Evolutionary conservation across 345 rosid species (phyloP), one percentile per base, ranked within the genome.

Genomic region (Noccaea bulbosa): DNA sequence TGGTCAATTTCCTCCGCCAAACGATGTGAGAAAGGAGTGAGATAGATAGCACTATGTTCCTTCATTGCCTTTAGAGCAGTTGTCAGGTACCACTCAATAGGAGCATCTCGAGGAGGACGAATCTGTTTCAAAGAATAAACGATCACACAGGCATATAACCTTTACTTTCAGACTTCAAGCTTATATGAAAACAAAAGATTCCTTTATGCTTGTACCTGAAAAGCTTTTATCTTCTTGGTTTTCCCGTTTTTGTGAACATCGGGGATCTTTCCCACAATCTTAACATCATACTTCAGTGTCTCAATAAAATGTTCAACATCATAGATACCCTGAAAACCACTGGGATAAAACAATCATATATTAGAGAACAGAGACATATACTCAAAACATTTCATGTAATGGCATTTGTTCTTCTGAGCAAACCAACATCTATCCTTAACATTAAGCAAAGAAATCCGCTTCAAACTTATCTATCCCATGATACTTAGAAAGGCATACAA

Each of bases 21-120:
- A 56, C 99, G 98, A 81, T 95, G 99, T 62, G 99, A 87, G 81
- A 95, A 95, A 50, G 99, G 99, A 48, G 96, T 95, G 47, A 95
- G 81, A 81, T 95, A 95, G 64, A 95, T 90, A 63, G 98, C 99
- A 76, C 88, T 92, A 53, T 92, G 91, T 77, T 95, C 85, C 81
- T 83, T 90, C 98, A 95, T 92, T 77, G 89, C 86, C 80, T 89
- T 76, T 8, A 92, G 74, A 71, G 98, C 99, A 79, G 72, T 79
- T 63, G 91, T 84, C 44, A 83, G 72, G 75, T 95, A 95, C 99
- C 99, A 95, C 69, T 83, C 84, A 59, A 85, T 82, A 77, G 93
- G 82, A 83, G 99, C 98, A 87, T 95, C 98, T 79, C 99, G 81
- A 65, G 91, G 89, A 44, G 98, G 97, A 12, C 91, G 91, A 33